Conservation (phyloP, 2,329 filamentous ascomycete genomes). For the Trichoderma sp. region DNA sequence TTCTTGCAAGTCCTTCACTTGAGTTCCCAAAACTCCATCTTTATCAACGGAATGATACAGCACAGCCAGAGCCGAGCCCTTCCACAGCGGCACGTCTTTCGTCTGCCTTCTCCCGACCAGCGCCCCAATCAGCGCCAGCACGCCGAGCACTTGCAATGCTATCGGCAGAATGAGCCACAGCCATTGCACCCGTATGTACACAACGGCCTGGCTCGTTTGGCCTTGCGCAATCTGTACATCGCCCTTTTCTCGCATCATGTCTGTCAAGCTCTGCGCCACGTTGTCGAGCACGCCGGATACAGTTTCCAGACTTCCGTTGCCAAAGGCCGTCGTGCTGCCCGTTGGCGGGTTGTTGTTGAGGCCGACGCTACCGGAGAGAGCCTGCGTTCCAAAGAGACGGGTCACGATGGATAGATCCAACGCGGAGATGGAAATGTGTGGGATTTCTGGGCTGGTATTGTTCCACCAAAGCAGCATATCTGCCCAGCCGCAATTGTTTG, state of each 20-base stretch:
- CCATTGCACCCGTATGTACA: constrained; percentile 9
- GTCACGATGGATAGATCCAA: neutral
- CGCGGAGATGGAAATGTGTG: neutral
- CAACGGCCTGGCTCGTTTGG: neutral
- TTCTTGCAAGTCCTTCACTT: neutral
- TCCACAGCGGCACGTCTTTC: constrained; percentile 2
- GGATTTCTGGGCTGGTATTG: neutral
- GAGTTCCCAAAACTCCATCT: neutral
- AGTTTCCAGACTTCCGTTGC: neutral
- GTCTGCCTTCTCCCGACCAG: neutral
- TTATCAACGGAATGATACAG: constrained; percentile 9
- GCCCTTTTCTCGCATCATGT: neutral
- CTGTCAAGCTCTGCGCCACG: neutral
- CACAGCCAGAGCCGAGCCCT: neutral
- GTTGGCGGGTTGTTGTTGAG: too few relatives aligned
- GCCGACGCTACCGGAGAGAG: neutral
- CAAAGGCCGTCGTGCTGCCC: neutral
- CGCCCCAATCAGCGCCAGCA: neutral
- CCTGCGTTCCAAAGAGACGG: neutral
- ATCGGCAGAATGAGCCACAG: constrained; percentile 8
- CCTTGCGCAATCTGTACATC: neutral
- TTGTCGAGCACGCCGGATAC: neutral
- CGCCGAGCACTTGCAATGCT: neutral
- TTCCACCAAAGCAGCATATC: neutral
- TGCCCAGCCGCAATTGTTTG: too few relatives aligned